phyloP scores from a whole-genome alignment of 148 eudicot species.

The Amaranthus cruentus region DNA sequence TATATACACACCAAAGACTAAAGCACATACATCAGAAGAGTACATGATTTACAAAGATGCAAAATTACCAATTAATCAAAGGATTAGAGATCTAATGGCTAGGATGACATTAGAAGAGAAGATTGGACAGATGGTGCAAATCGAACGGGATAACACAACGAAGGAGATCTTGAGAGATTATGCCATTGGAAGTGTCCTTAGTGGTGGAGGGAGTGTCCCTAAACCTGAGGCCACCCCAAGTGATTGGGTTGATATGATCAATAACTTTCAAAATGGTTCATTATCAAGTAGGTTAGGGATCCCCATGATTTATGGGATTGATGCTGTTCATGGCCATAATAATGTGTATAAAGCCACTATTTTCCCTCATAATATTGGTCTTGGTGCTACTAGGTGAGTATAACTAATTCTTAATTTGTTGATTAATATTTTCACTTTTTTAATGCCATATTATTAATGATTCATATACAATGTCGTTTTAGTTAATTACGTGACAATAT shows the following conservation, averaged over 20 bases:
- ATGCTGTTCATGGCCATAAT: no score
- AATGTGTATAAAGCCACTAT: no score
- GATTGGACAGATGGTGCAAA: slow-evolving; percentile 66
- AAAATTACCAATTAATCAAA: slow-evolving; percentile 29
- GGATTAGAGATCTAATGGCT: slow-evolving; percentile 44
- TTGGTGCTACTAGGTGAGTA: no score
- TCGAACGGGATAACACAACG: slow-evolving; percentile 42
- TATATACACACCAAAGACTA: no score
- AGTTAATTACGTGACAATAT: no score
- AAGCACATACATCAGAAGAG: neutral
- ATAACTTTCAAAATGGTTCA: slow-evolving; percentile 42
- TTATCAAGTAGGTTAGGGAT: neutral
- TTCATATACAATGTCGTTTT: no score
- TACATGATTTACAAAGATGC: slow-evolving; percentile 43
- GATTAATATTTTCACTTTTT: neutral
- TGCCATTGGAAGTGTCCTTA: slow-evolving; percentile 46
- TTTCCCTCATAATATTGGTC: no score
- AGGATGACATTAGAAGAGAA: slow-evolving; percentile 62
- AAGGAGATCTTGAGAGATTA: slow-evolving; percentile 43
- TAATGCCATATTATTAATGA: no score
- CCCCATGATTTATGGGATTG: no score
- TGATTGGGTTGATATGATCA: slow-evolving; percentile 43
- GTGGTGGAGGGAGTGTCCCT: slow-evolving; percentile 45
- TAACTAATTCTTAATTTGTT: slow-evolving; percentile 39
- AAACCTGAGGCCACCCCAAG: slow-evolving; percentile 34